Base-by-base conservation (phyloP, 2,329 filamentous ascomycete species). In the Monilinia fructigena region DNA sequence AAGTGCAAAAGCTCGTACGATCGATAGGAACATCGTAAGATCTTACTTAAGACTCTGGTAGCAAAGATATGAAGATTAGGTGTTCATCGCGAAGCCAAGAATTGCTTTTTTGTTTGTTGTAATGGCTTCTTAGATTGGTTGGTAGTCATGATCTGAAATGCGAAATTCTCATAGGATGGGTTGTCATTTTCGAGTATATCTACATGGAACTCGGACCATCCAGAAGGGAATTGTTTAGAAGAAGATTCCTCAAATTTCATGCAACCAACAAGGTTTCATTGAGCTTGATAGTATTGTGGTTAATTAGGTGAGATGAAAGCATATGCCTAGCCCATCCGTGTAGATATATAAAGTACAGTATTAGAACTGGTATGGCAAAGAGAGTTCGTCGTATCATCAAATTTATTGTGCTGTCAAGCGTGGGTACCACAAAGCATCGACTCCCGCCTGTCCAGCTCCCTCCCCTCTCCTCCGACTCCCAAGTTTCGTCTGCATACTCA, bases 351-450 rank as follows among this genome's bases (percentile, higher is more conserved):
- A 54, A 31, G 10, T 8, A 3, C 16, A 14, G 18, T 54, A 10
- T 10, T 31, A 3, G 16, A 54, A 54, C 28, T 31, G 52, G 26
- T 54, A 54, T 7, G 52, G 4, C 3, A 31, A 53, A 3, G 10
- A 28, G 10, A 35, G 28, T 16, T 94, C 86, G 65, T 90, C 90
- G 75, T 90, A 92, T 92, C 92, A 96, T 89, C 89, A 93, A 66
- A 84, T 68, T 88, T 82, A 54, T 87, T 81, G 69, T 86, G 82
- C 68, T 80, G 63, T 84, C 80, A 66, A 96, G 82, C 68, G 90
- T 88, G 79, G 95, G 92, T 55, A 86, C 76, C 59, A 94, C 86
- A 35, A 35, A 35, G 6, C 31, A 35, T 35, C 31, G 31, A 35
- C 31, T 35, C 31, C 31, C 31, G 7, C 31, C 31, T 3, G 31